Conservation (phyloP, 805 yeast species). For the Wickerhamomyces strasburgensis region DNA sequence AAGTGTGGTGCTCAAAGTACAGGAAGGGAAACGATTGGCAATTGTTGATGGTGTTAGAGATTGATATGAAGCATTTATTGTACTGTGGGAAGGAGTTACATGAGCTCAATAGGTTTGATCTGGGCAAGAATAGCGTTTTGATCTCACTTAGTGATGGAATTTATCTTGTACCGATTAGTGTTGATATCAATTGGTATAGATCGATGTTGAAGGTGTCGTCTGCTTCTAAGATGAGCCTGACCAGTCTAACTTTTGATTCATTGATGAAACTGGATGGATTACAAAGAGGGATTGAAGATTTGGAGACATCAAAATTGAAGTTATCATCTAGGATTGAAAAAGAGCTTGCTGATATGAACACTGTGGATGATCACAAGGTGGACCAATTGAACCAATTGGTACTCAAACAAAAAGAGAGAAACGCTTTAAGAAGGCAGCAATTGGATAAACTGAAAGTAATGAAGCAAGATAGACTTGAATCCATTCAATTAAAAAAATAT, state of each 20-base stretch:
- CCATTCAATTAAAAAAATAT: conserved; percentile 2
- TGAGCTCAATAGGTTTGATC: neutral
- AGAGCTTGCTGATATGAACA: conserved; percentile 1
- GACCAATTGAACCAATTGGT: conserved; percentile 8
- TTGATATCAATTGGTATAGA: conserved; percentile 10
- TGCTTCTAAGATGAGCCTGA: conserved; percentile 3
- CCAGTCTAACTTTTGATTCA: conserved; percentile 32
- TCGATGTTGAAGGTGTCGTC: conserved; percentile 3
- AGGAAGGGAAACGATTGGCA: conserved; percentile 5
- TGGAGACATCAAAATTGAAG: conserved; percentile 18
- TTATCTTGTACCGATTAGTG: conserved; percentile 12
- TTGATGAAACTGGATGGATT: conserved; percentile 38
- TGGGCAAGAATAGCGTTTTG: conserved; percentile 6
- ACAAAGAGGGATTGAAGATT: conserved; percentile 32
- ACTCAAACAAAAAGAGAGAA: conserved; percentile 1
- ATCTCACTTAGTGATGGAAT: conserved; percentile 12
- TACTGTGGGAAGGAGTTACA: conserved; percentile 2
- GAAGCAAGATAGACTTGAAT: conserved; percentile 9
- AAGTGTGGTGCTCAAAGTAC: conserved; percentile 11
- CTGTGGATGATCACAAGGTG: conserved; percentile 2
- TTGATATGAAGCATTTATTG: conserved; percentile 8
- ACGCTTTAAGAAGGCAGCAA: conserved; percentile 1
- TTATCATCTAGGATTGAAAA: conserved; percentile 12
- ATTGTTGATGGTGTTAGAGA: conserved; percentile 2
- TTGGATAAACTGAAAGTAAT: conserved; percentile 10